Conservation (phyloP, 805 yeast species). For the Myxozyma geophila region DNA sequence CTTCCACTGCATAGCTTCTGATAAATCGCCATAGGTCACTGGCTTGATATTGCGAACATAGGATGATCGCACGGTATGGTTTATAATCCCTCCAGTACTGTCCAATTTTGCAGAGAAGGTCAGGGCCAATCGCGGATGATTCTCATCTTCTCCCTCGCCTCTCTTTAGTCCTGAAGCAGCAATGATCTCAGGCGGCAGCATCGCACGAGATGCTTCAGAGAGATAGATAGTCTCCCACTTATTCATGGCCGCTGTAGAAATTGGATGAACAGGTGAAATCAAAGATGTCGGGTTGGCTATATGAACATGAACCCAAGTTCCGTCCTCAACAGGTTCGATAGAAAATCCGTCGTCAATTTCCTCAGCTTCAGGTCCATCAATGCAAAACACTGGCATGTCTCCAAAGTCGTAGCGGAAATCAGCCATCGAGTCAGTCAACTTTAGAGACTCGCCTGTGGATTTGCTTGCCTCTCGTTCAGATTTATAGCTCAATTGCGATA, state of each 20-base stretch:
- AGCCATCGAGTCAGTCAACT: constrained; percentile 20
- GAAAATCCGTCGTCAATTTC: constrained; percentile 96
- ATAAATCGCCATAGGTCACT: constrained; percentile 68
- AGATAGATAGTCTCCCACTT: constrained; percentile 72
- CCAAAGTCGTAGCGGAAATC: constrained; percentile 32
- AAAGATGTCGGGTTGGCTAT: constrained; percentile 87
- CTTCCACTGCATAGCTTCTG: constrained; percentile 44
- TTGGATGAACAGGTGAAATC: constrained; percentile 47
- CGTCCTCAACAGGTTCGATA: constrained; percentile 45
- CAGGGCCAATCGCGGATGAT: constrained; percentile 49
- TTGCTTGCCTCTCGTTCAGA: neutral
- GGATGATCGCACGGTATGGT: constrained; percentile 49
- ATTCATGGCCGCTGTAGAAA: constrained; percentile 62
- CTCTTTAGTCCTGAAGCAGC: constrained; percentile 11
- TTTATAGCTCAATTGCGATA: constrained; percentile 1
- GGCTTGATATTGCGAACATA: constrained; percentile 53
- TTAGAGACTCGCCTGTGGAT: neutral
- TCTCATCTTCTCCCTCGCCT: constrained; percentile 34
- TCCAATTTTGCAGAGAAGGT: constrained; percentile 51
- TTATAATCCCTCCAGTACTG: constrained; percentile 31
- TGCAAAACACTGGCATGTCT: constrained; percentile 69
- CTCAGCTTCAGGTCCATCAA: constrained; percentile 77
- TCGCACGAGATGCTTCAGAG: constrained; percentile 65
- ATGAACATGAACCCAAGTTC: constrained; percentile 63
- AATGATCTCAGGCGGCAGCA: constrained; percentile 62